Evolutionary conservation across 2,329 filamentous ascomycete species (phyloP), one percentile per base, ranked within the genome.

Genomic region (Ophiobolus disseminans): DNA sequence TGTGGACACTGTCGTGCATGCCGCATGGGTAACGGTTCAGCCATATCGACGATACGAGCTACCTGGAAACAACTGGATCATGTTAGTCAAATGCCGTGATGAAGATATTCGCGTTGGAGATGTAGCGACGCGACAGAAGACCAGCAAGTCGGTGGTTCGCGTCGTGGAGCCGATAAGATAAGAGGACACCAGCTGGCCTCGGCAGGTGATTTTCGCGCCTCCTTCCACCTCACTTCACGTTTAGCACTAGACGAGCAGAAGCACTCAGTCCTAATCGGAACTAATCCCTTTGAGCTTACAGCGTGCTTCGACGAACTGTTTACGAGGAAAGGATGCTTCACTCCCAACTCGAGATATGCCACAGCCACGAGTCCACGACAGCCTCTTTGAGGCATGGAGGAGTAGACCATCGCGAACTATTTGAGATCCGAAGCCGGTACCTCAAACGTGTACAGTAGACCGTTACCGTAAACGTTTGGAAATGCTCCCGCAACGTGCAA

Each of bases 91-190:
- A 10, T 10, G 28, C 30, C 22, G 25, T 14, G 22, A 28, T 35
- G 40, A 16, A 48, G 21, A 45, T 36, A 25, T 3, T 10, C 23
- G 19, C 43, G 34, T 38, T 17, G 20, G 16, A 25, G 4, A 23
- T 28, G 40, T 41, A 23, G 23, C 21, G 34, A 44, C 28, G 42
- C 31, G 10, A 42, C 50, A 45, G 49, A 45, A 51, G 23, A n/a
- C n/a, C n/a, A n/a, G 37, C 26, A 23, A 22, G 44, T 40, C 44
- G 32, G 38, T 32, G 14, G 2, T 20, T 9, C 11, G 31, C 8
- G n/a, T 19, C 8, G 30, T 11, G 30, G 7, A 3, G 16, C 14
- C 42, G 45, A 41, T 48, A 42, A 48, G 36, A 47, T 47, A 47
- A 47, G 25, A 9, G n/a, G 25, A 9, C 25, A 28, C 25, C 25